A percentile compares a stretch with the other conserved stretches of the same genome.
Evolutionary conservation across 805 yeast species (phyloP).

Genomic region (Barnettozyma sp.): DNA sequence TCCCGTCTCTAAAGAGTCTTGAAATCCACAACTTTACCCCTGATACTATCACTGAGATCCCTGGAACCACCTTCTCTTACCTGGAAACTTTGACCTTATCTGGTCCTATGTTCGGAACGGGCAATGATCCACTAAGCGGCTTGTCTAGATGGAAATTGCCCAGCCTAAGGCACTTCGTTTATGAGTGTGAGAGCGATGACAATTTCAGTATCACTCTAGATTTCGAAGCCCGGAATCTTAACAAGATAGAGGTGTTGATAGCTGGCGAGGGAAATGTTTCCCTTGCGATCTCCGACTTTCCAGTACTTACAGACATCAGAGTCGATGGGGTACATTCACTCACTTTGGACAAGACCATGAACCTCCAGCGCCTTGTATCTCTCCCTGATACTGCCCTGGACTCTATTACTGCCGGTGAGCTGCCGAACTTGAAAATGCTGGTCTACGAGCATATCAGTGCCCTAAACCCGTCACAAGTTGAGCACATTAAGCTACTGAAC

Average conservation of each 20-base stretch:
- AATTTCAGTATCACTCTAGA: not conserved
- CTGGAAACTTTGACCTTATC: slow-evolving; percentile 2
- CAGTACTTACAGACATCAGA: not conserved
- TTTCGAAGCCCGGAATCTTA: slow-evolving; percentile 3
- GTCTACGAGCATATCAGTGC: slow-evolving; percentile 3
- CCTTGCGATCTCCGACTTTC: too few relatives aligned
- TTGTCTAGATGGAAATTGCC: slow-evolving; percentile 4
- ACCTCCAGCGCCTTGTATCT: slow-evolving; percentile 2
- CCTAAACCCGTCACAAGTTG: not conserved
- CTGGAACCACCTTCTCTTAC: not conserved
- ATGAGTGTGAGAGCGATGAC: not conserved
- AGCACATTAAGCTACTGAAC: slow-evolving; percentile 2
- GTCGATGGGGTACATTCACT: slow-evolving; percentile 5
- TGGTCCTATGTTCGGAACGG: slow-evolving; percentile 3
- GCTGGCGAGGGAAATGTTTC: too few relatives aligned
- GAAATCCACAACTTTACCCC: slow-evolving; percentile 3
- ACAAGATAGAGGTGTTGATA: not conserved
- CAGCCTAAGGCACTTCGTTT: slow-evolving; percentile 1
- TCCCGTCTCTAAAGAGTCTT: slow-evolving; percentile 1
- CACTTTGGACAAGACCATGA: not conserved
- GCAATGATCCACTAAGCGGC: not conserved
- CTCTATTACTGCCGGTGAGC: slow-evolving; percentile 3
- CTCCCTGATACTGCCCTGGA: slow-evolving; percentile 3
- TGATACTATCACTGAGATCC: not conserved
- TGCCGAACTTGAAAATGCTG: slow-evolving; percentile 2